phyloP scores from a whole-genome alignment of 2,329 filamentous ascomycete genomes.

The Fusarium newnesense region DNA sequence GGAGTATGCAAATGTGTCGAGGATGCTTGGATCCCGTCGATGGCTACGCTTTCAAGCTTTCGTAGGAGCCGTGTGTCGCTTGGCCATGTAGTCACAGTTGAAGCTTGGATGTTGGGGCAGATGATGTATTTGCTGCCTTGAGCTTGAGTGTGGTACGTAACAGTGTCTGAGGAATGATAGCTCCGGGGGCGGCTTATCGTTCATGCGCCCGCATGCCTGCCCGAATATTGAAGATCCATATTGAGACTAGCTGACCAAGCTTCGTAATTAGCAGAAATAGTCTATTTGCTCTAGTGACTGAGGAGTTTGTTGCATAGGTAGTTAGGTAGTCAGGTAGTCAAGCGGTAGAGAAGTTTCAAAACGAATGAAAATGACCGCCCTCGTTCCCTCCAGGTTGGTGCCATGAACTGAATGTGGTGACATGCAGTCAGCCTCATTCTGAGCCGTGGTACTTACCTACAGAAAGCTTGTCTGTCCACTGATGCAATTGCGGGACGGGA shows the following conservation, averaged over 20 bases:
- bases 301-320: neutral
- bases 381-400: neutral
- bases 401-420: neutral
- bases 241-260: slow-evolving; percentile 10
- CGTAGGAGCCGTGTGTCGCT: slow-evolving; percentile 1
- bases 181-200: slow-evolving; percentile 43
- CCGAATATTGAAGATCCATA: neutral
- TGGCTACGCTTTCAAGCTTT: slow-evolving; percentile 25
- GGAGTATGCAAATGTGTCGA: slow-evolving; percentile 10
- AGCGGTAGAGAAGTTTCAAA: neutral
- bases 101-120: slow-evolving; percentile 21
- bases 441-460: neutral
- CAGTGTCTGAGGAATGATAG: slow-evolving; percentile 24
- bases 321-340: neutral
- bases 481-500: slow-evolving; percentile 6
- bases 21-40: slow-evolving; percentile 6
- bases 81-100: slow-evolving; percentile 12
- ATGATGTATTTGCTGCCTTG: slow-evolving; percentile 37
- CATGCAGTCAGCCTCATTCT: neutral
- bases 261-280: slow-evolving; percentile 2
- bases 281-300: neutral
- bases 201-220: slow-evolving; percentile 38
- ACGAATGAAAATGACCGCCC: neutral
- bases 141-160: slow-evolving; percentile 27
- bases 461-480: neutral